Conservation (phyloP, 768 basidiomycete species). For the Lactarius hatsudake region DNA sequence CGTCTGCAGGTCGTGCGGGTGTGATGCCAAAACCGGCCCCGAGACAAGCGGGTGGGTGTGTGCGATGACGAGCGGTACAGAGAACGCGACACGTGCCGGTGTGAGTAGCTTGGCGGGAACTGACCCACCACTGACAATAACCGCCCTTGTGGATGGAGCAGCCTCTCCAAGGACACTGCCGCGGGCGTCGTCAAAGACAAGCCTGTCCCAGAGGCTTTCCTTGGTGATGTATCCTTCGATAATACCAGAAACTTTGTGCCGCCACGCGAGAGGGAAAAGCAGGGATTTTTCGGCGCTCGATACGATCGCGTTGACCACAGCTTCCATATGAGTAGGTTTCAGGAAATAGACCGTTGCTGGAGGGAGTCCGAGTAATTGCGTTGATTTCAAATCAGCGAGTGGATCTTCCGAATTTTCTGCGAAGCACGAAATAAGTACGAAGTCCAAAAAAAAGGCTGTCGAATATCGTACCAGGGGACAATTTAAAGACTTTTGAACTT, state of each 20-base stretch:
- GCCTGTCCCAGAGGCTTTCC: slow-evolving; percentile 81
- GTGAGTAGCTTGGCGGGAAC: slow-evolving; percentile 51
- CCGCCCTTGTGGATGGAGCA: slow-evolving; percentile 59
- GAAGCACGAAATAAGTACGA: not conserved
- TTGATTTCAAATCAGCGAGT: slow-evolving; percentile 48
- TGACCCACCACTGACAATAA: slow-evolving; percentile 67
- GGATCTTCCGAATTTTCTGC: slow-evolving; percentile 31
- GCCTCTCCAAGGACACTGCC: slow-evolving; percentile 55
- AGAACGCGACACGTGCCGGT: slow-evolving; percentile 69
- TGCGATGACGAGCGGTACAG: slow-evolving; percentile 68
- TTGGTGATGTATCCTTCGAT: slow-evolving; percentile 72
- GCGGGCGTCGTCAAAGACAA: slow-evolving; percentile 70
- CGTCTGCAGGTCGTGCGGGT: slow-evolving; percentile 82
- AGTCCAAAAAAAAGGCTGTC: not conserved
- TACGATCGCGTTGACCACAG: slow-evolving; percentile 52
- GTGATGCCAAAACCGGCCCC: slow-evolving; percentile 78
- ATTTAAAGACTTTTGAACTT: slow-evolving; percentile 51
- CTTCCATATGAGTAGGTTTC: slow-evolving; percentile 58
- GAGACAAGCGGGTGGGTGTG: slow-evolving; percentile 61
- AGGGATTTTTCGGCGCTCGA: slow-evolving; percentile 53
- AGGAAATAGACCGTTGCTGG: slow-evolving; percentile 80
- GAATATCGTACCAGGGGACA: slow-evolving; percentile 41
- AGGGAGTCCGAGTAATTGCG: slow-evolving; percentile 54
- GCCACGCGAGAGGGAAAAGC: slow-evolving; percentile 62
- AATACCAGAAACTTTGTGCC: slow-evolving; percentile 72